A percentile compares a stretch with the other conserved stretches of the same genome.
phyloP scores from a whole-genome alignment of 257 asterid species.

The Solanum chmielewskii region DNA sequence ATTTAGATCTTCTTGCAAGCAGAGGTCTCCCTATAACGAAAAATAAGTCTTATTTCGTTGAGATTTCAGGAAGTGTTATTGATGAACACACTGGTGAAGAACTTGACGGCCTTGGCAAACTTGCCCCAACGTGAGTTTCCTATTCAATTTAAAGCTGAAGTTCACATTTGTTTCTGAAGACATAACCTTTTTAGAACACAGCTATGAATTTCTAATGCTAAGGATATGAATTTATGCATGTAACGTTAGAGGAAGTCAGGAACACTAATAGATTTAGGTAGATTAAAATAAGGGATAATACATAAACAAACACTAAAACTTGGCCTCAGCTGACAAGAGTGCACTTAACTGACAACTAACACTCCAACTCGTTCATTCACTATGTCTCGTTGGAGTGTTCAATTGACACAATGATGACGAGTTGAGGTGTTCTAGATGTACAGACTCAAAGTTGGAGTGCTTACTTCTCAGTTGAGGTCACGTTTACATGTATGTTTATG shows the following conservation, averaged over 20 bases:
- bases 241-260: background rate
- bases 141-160: background rate
- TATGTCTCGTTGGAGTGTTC: background rate
- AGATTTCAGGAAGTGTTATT: constrained; percentile 68
- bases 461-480: background rate
- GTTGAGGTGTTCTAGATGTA: background rate
- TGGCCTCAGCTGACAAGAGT: background rate
- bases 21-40: constrained; percentile 70
- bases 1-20: constrained; percentile 62
- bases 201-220: background rate
- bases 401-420: background rate
- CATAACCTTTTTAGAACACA: background rate
- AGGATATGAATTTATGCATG: background rate
- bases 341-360: background rate
- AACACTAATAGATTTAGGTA: background rate
- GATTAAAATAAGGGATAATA: background rate
- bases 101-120: constrained; percentile 80
- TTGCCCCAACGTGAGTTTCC: constrained; percentile 87
- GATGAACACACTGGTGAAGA: constrained; percentile 86
- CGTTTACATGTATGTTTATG: background rate
- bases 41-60: constrained; percentile 54
- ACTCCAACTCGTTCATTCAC: background rate
- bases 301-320: background rate
- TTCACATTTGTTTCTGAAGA: background rate
- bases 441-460: background rate